Evolutionary conservation across 2,329 filamentous ascomycete species (phyloP), one percentile per base, ranked within the genome.

Genomic region (Colletotrichum tabaci): DNA sequence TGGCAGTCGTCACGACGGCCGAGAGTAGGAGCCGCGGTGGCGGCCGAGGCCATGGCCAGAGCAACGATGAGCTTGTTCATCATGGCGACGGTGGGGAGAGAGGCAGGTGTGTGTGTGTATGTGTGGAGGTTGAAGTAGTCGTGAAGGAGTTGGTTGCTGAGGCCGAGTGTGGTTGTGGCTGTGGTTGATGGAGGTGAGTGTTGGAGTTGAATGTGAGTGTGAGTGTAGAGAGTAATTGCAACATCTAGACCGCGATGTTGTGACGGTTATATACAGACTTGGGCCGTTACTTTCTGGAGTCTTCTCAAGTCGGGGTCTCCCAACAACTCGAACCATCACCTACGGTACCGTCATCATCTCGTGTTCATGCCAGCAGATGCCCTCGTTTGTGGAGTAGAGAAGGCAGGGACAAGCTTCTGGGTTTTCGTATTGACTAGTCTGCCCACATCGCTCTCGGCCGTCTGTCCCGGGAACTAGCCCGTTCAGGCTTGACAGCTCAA

Each of bases 21-120:
- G n/a, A 64, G 53, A 18, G 50, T 5, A 18, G 68, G 68, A 26
- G 56, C 64, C 9, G 71, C 71, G 9, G 68, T 61, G n/a, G 64
- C 67, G 13, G 62, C 61, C 44, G 66, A 71, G 47, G 61, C 64
- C 55, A 73, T 49, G 16, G 71, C 68, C 67, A 73, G 18, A 35
- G 64, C 71, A 2, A 73, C 15, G 55, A 60, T 49, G 15, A 73
- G 52, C 38, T 73, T 73, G 40, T 56, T 71, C 52, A 68, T 58
- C 65, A 49, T 71, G 12, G 57, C 42, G 52, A 1, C 26, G 4
- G 6, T 6, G 60, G 1, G 26, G 30, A 5, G 13, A 26, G 26
- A 26, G 26, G 26, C 26, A 26, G 26, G 4, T 4, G 26, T 26
- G 4, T 26, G 26, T 26, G 26, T 26, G 23, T 26, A 3, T 26